Base-by-base conservation (phyloP, 331 rosid genomes). In the Quercus tomentella region DNA sequence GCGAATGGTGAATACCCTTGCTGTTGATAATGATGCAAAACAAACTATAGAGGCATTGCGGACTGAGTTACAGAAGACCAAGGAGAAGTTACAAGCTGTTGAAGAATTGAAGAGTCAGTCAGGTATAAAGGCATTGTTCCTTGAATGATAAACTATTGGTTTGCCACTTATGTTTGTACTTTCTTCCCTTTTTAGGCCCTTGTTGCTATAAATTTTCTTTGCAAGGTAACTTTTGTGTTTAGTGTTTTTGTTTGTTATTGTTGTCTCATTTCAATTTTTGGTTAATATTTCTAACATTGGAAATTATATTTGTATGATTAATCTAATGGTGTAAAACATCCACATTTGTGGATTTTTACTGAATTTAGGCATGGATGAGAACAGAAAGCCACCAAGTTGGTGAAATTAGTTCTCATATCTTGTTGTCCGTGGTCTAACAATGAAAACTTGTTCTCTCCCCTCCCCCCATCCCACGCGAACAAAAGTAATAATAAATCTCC, bases 71-170 rank as follows among this genome's bases (percentile, higher is more conserved):
- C 96, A 93, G 79, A 95, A 89, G 86, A 93, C 97, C 4, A 95
- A 90, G 82, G 99, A 95, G 86, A 93, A 90, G 89, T 83, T 95
- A 81, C 91, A 89, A 81, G 98, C 99, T 77, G 90, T 95, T 84
- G 99, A 91, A 88, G 99, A 93, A 83, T 83, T 95, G 86, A 93
- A 90, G 79, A 79, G 91, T 75, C 96, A 88, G 67, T 87, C 98
- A 72, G 97, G 99, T 95, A 83, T 60, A 74, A 76, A 78, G 70
- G 5, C 12, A 7, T 70, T 35, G 33, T 57, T 74, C 51, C 80
- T 77, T 33, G 78, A 79, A 20, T 31, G 79, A 82, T 57, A 11
- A 51, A 70, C 58, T 61, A 75, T 41, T 66, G 55, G 15, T 31
- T 33, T 66, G n/a, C 22, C 51, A 33, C 49, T 33, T 31, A 9